Percentiles rank a stretch among this genome's conserved stretches.
phyloP scores from a whole-genome alignment of 345 rosid species.

The Populus davidiana region DNA sequence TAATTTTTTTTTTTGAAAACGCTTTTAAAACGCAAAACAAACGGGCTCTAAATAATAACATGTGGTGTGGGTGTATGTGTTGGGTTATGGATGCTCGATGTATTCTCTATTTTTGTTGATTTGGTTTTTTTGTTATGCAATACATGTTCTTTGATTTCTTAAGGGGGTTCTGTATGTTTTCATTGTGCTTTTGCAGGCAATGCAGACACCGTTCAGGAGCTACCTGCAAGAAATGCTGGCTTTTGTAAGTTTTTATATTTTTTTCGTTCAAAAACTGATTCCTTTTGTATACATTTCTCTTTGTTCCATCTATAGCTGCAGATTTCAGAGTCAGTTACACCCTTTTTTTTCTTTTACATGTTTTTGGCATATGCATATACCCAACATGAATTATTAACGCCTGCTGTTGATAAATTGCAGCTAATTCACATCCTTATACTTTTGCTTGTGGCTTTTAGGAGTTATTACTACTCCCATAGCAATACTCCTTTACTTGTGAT shows the following conservation, averaged over 20 bases:
- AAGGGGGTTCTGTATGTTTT: neutral
- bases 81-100: neutral
- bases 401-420: neutral
- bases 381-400: neutral
- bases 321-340: too few species aligned
- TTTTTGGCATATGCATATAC: neutral
- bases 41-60: neutral
- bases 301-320: too few species aligned
- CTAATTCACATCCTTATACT: neutral
- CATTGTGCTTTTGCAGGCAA: slow-evolving; percentile 38
- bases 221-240: slow-evolving; percentile 88
- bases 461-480: too few species aligned
- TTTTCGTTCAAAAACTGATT: too few species aligned
- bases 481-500: too few species aligned
- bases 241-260: slow-evolving; percentile 54
- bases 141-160: neutral
- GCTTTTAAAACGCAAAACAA: too few species aligned
- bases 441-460: neutral
- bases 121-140: neutral
- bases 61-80: neutral
- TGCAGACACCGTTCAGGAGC: slow-evolving; percentile 89
- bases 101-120: too few species aligned
- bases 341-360: too few species aligned
- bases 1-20: too few species aligned
- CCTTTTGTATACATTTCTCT: neutral